Conservation (phyloP, 2,329 filamentous ascomycete species). For the Trichoderma asperellum region DNA sequence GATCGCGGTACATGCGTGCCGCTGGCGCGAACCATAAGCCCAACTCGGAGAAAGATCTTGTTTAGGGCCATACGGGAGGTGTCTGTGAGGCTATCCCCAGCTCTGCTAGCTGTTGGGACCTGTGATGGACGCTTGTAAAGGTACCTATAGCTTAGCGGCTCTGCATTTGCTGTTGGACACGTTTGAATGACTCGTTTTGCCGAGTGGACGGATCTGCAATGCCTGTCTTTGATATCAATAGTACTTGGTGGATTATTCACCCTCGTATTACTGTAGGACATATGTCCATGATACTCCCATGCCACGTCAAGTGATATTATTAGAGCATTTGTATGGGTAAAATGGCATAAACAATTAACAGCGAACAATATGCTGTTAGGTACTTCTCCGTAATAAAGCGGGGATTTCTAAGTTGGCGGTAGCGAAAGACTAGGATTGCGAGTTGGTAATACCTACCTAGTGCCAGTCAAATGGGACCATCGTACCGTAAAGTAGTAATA, state of each 20-base stretch:
- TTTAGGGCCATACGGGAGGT: neutral
- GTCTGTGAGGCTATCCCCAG: constrained; percentile 12
- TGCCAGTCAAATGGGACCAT: constrained; percentile 14
- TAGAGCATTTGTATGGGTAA: neutral
- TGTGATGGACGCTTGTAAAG: neutral
- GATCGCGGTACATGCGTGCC: constrained; percentile 15
- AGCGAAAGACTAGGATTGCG: constrained; percentile 11
- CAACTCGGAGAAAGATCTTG: neutral
- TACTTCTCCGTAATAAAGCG: constrained; percentile 14
- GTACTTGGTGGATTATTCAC: neutral
- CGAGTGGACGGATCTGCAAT: neutral
- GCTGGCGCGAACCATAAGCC: constrained; percentile 7
- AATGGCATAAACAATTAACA: neutral
- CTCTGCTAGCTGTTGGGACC: neutral
- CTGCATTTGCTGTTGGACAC: neutral
- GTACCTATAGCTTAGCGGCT: neutral
- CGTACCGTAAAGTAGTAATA: neutral
- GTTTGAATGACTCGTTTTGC: neutral
- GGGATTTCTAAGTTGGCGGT: constrained; percentile 18
- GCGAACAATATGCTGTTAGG: neutral
- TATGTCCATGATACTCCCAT: neutral
- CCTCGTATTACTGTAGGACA: neutral
- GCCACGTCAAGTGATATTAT: neutral
- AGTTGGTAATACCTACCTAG: neutral
- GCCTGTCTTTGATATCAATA: neutral